phyloP scores from a whole-genome alignment of 108 stramenopile genomes.

The Epipyxis sp. region DNA sequence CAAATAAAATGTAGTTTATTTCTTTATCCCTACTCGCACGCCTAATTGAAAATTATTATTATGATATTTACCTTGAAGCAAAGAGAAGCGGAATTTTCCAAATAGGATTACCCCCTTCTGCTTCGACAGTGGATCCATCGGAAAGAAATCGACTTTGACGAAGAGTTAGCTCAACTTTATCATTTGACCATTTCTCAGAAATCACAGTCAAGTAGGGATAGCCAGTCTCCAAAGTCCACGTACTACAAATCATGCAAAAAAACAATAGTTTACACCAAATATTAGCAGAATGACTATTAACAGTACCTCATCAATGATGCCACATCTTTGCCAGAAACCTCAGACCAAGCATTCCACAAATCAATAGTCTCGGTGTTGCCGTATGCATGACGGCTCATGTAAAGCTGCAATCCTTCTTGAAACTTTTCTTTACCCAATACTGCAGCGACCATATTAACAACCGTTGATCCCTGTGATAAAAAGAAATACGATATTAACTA shows the following conservation, averaged over 20 bases:
- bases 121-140: conserved; percentile 19
- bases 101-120: conserved; percentile 27
- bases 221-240: conserved; percentile 76
- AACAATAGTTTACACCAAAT: too few species aligned
- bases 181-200: conserved; percentile 37
- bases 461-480: conserved; percentile 25
- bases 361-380: conserved; percentile 46
- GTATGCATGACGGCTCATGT: conserved; percentile 30
- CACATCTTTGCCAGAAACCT: conserved; percentile 76
- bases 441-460: conserved; percentile 60
- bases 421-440: conserved; percentile 81
- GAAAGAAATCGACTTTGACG: conserved; percentile 21
- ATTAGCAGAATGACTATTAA: too few species aligned
- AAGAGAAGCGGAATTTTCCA: conserved; percentile 91
- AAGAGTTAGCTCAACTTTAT: conserved; percentile 39
- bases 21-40: too few species aligned
- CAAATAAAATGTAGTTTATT: too few species aligned
- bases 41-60: too few species aligned
- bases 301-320: conserved; percentile 52
- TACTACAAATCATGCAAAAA: too few species aligned
- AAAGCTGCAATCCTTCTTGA: conserved; percentile 46
- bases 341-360: conserved; percentile 90
- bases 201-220: conserved; percentile 69
- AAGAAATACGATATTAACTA: too few species aligned
- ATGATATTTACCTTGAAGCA: conserved; percentile 60